Conservation (phyloP, 2,329 filamentous ascomycete genomes). For the Aspergillus cejpii region DNA sequence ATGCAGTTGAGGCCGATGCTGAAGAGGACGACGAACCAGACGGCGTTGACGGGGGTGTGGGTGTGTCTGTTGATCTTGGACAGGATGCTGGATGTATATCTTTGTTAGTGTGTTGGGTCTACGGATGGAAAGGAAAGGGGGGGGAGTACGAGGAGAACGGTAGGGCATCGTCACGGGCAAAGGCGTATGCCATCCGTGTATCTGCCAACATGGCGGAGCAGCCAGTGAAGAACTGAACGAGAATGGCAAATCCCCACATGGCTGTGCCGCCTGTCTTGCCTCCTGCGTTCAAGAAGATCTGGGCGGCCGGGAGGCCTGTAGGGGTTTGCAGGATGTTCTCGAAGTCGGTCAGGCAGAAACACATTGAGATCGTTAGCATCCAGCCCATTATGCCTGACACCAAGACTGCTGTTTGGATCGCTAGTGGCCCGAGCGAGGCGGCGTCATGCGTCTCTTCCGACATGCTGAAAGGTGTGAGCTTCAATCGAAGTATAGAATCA, state of each 20-base stretch:
- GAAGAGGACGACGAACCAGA: slow-evolving; percentile 58
- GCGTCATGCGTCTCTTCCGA: slow-evolving; percentile 62
- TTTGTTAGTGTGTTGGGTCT: neutral
- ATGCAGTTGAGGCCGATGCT: slow-evolving; percentile 48
- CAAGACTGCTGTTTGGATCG: slow-evolving; percentile 54
- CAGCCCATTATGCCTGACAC: slow-evolving; percentile 56
- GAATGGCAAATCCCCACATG: slow-evolving; percentile 57
- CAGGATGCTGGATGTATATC: slow-evolving; percentile 40
- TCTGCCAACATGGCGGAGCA: slow-evolving; percentile 59
- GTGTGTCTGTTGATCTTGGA: slow-evolving; percentile 49
- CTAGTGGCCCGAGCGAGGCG: slow-evolving; percentile 53
- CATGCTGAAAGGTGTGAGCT: slow-evolving; percentile 41
- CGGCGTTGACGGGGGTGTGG: slow-evolving; percentile 55
- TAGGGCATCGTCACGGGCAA: slow-evolving; percentile 54
- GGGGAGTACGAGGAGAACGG: slow-evolving; percentile 51
- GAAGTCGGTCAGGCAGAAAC: slow-evolving; percentile 56
- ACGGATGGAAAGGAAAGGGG: neutral
- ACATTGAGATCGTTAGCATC: slow-evolving; percentile 57
- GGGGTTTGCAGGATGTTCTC: slow-evolving; percentile 51
- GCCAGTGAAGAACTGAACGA: slow-evolving; percentile 60
- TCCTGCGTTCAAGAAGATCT: slow-evolving; percentile 55
- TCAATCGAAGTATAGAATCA: neutral
- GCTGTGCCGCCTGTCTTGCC: slow-evolving; percentile 51
- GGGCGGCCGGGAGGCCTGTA: slow-evolving; percentile 55
- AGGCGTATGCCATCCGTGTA: slow-evolving; percentile 57